Evolutionary conservation across 2,329 filamentous ascomycete species (phyloP).

Genomic region (Curvularia lunata): DNA sequence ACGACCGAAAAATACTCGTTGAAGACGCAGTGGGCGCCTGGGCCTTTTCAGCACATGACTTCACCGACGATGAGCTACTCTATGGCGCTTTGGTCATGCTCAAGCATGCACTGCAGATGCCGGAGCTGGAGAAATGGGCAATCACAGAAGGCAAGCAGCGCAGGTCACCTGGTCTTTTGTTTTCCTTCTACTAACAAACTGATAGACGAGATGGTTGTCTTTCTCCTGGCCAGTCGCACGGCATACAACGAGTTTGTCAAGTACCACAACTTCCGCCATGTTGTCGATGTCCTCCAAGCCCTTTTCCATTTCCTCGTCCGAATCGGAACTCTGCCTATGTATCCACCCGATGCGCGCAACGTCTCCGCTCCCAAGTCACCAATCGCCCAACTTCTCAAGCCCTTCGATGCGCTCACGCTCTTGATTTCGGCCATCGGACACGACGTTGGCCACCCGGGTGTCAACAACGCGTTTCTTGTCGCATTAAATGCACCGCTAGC

Average conservation of each 20-base stretch:
- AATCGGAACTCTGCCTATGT: conserved; percentile 76
- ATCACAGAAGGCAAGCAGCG: conserved; percentile 72
- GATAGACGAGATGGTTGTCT: conserved; percentile 79
- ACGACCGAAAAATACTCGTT: conserved; percentile 70
- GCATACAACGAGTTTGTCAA: conserved; percentile 97
- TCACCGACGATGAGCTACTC: conserved; percentile 87
- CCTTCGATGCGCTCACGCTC: conserved; percentile 86
- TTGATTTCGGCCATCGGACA: conserved; percentile 97
- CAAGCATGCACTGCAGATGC: conserved; percentile 81
- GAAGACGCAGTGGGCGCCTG: conserved; percentile 75
- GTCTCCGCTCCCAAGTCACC: conserved; percentile 60
- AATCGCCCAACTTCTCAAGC: conserved; percentile 76
- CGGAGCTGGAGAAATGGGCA: conserved; percentile 80
- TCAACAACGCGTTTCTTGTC: conserved; percentile 96
- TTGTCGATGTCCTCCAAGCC: conserved; percentile 93
- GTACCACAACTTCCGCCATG: conserved; percentile 98
- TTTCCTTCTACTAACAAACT: conserved; percentile 26
- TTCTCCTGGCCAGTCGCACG: conserved; percentile 84
- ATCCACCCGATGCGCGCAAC: conserved; percentile 54
- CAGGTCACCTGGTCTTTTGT: background rate
- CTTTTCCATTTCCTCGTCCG: conserved; percentile 87
- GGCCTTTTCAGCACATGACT: conserved; percentile 89
- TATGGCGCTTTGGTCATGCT: conserved; percentile 88
- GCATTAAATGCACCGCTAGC: conserved; percentile 91
- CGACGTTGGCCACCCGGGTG: conserved; percentile 94